Evolutionary conservation across 495 filamentous ascomycete genomes (phyloP).

Genomic region (Zalerion maritima): DNA sequence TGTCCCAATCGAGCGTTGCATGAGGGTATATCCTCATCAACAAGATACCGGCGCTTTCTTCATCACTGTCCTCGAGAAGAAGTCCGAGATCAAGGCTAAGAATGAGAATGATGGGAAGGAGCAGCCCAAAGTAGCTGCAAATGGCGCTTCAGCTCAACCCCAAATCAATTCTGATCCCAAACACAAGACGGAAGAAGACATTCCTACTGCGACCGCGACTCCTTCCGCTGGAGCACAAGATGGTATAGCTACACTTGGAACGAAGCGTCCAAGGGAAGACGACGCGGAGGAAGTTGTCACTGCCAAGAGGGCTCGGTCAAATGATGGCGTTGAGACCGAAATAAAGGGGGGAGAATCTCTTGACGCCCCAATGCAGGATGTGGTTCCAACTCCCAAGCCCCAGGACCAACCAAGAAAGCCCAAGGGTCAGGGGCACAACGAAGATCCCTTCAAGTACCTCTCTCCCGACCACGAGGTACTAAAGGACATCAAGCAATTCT

Average conservation of each 20-base stretch:
- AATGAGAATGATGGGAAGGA: conserved; percentile 54
- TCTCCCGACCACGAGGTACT: conserved; percentile 57
- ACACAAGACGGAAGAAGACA: conserved; percentile 12
- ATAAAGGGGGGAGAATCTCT: conserved; percentile 7
- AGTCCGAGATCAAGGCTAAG: conserved; percentile 69
- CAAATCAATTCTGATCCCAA: conserved; percentile 25
- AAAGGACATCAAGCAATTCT: conserved; percentile 61
- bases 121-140: conserved; percentile 24
- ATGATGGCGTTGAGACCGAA: conserved; percentile 11
- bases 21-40: conserved; percentile 84
- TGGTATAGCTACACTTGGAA: background rate
- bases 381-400: conserved; percentile 5
- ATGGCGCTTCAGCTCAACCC: conserved; percentile 27
- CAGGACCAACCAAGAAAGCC: conserved; percentile 24
- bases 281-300: conserved; percentile 19
- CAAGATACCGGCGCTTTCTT: conserved; percentile 98
- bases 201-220: background rate
- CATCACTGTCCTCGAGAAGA: conserved; percentile 87
- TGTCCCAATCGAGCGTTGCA: conserved; percentile 76
- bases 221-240: too few relatives aligned
- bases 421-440: conserved; percentile 36
- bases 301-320: conserved; percentile 12
- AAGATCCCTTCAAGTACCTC: conserved; percentile 90
- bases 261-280: conserved; percentile 7
- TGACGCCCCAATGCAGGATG: too few relatives aligned